Evolutionary conservation across 768 basidiomycete species (phyloP).

Genomic region (Pulveroboletus sp.): DNA sequence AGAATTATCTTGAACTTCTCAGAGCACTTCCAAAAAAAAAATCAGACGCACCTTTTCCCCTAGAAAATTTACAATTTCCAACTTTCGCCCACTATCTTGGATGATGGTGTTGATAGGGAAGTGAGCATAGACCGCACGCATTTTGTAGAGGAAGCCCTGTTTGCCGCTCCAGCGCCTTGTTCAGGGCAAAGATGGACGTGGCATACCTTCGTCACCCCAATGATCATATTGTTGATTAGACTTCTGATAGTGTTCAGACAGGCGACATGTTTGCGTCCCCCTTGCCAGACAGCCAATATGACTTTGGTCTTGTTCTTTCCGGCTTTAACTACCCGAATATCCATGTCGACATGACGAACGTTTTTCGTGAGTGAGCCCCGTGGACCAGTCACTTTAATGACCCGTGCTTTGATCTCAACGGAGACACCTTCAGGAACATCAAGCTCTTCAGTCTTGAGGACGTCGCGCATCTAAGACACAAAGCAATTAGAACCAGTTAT

Average conservation of each 20-base stretch:
- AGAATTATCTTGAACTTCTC: neutral
- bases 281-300: slow-evolving; percentile 95
- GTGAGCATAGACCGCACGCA: slow-evolving; percentile 99
- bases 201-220: slow-evolving; percentile 87
- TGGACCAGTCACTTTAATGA: slow-evolving; percentile 89
- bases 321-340: slow-evolving; percentile 72
- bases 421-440: slow-evolving; percentile 81
- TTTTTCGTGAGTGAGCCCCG: slow-evolving; percentile 91
- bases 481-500: slow-evolving; percentile 28
- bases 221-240: slow-evolving; percentile 96
- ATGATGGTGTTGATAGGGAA: slow-evolving; percentile 99
- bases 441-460: slow-evolving; percentile 91
- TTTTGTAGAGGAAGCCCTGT: slow-evolving; percentile 99
- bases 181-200: neutral
- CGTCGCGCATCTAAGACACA: slow-evolving; percentile 75
- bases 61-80: slow-evolving; percentile 94
- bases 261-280: slow-evolving; percentile 95
- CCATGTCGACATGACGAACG: slow-evolving; percentile 91
- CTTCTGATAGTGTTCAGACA: slow-evolving; percentile 95
- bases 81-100: slow-evolving; percentile 59
- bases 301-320: slow-evolving; percentile 70
- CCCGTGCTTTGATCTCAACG: slow-evolving; percentile 83
- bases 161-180: slow-evolving; percentile 2
- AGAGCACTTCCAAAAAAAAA: neutral
- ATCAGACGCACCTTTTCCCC: slow-evolving; percentile 75